These are phyloP conservation scores for Aspergillus costaricaensis DNA, from an alignment of 2,329 filamentous ascomycete genomes.

Conservation along the genomic window DNA sequence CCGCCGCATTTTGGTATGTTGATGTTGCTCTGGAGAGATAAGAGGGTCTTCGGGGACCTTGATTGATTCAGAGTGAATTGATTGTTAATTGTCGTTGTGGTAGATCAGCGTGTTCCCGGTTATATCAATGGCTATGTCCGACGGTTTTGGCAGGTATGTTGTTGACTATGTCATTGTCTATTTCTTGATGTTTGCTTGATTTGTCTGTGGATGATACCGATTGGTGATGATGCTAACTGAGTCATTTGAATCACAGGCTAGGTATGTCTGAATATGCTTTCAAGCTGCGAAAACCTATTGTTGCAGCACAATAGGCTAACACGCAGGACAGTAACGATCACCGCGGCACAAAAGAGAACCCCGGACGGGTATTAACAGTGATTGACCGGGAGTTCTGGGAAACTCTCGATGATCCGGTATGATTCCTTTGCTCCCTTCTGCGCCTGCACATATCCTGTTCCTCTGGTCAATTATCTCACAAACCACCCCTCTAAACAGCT, in stretches of 20 bases:
- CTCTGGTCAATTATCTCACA: background rate
- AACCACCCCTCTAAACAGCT: conserved; percentile 26
- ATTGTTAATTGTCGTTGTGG: conserved; percentile 6
- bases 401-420: conserved; percentile 66
- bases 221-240: background rate
- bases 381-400: conserved; percentile 85
- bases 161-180: conserved; percentile 32
- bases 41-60: background rate
- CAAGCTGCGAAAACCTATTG: conserved; percentile 11
- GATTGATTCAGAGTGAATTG: background rate
- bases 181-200: background rate
- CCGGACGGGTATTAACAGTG: conserved; percentile 89
- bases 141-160: conserved; percentile 92
- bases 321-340: conserved; percentile 74
- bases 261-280: conserved; percentile 23
- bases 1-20: conserved; percentile 86
- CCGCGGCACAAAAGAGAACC: conserved; percentile 81
- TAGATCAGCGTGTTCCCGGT: conserved; percentile 81
- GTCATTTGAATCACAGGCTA: conserved; percentile 28
- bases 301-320: conserved; percentile 6
- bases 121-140: conserved; percentile 93
- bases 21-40: background rate
- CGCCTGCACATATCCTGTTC: too few relatives aligned
- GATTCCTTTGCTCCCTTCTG: conserved; percentile 11
- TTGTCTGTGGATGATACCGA: background rate